Evolutionary conservation across 2,329 filamentous ascomycete genomes (phyloP).

Genomic region (Cercospora beticola): DNA sequence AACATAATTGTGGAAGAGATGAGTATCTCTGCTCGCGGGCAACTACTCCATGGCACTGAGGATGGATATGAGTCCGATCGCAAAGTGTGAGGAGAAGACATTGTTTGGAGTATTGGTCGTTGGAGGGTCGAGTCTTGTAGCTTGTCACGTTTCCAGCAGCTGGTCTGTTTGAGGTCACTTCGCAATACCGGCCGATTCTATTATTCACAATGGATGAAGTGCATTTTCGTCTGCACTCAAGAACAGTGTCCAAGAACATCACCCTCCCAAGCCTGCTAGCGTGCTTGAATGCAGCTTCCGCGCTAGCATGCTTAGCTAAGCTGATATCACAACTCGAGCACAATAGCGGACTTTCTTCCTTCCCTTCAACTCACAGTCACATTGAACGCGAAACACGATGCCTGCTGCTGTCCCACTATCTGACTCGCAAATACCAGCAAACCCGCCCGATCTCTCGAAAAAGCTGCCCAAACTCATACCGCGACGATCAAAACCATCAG

Average conservation of each 20-base stretch:
- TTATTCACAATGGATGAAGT: neutral
- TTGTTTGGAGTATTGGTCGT: neutral
- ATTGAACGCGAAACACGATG: neutral
- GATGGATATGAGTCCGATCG: neutral
- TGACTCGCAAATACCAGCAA: slow-evolving; percentile 19
- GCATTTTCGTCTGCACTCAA: neutral
- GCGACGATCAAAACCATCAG: slow-evolving; percentile 53
- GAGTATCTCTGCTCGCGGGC: neutral
- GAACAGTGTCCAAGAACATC: neutral
- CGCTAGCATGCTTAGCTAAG: neutral
- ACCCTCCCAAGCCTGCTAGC: neutral
- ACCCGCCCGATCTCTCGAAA: slow-evolving; percentile 52
- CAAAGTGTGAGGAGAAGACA: neutral
- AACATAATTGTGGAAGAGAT: neutral
- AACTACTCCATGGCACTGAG: neutral
- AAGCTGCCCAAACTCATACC: slow-evolving; percentile 68
- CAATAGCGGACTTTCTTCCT: neutral
- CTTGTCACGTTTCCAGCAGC: neutral
- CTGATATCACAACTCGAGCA: neutral
- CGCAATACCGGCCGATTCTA: neutral
- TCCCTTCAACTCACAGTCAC: neutral
- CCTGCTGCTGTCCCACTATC: slow-evolving; percentile 18
- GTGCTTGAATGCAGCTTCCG: neutral
- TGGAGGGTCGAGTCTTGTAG: neutral
- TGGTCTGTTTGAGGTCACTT: neutral